Evolutionary conservation across 805 yeast species (phyloP), one percentile per base, ranked within the genome.

Genomic region (Jamesozyma hellenica): DNA sequence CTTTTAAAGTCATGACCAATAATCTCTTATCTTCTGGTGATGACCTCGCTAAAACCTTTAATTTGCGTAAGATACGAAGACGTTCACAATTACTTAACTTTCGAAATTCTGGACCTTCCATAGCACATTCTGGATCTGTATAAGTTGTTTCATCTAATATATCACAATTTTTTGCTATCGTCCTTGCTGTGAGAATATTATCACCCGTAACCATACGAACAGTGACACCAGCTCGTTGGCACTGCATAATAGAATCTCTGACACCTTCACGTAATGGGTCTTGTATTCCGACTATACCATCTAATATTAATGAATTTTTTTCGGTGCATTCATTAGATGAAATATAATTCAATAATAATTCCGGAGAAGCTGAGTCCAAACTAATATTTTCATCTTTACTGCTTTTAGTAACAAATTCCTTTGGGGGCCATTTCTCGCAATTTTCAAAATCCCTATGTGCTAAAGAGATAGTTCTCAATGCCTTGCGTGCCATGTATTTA

Each of bases 171-270:
- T 71, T 66, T 2, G 96, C 86, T 49, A 92, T 92, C 0, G 97
- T 94, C 48, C 75, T 77, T 4, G 98, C 99, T 2, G 99, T 92
- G 33, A 77, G 64, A 42, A 90, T 60, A 56, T 90, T 90, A 61
- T 92, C 99, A 61, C 99, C 99, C 16, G 99, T 92, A 34, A 92
- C 96, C 98, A 92, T 92, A 50, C 96, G 73, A 15, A 92, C 97
- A 18, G 82, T 74, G 18, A 92, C 97, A 42, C 98, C 97, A 1
- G 98, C 97, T 27, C 67, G 67, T 50, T 76, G 79, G 65, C 98
- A 92, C 55, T 82, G 81, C 30, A 70, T 67, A 23, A 92, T 95
- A 1, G 98, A 95, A 32, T 80, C 78, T n/a, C 77, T 71, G 9
- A 92, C 97, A 46, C 96, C 96, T 4, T 72, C 74, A 51, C 96